These are phyloP conservation scores for Hypericum perforatum DNA, from an alignment of 345 rosid genomes.

Conservation along the genomic window DNA sequence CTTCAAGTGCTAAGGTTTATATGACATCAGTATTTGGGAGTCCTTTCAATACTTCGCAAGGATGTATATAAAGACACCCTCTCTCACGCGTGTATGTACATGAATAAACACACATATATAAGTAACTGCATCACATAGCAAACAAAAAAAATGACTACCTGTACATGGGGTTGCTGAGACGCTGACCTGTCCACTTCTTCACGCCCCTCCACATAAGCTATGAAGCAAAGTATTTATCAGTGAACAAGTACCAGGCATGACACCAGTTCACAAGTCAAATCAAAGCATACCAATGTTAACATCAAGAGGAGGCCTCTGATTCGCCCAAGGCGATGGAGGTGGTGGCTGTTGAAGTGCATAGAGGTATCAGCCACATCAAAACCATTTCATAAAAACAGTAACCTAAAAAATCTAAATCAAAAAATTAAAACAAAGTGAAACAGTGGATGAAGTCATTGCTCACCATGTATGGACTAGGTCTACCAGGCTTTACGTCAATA, in stretches of 20 bases:
- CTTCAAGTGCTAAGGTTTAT: no score
- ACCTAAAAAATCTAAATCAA: background rate
- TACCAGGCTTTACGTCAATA: conserved; percentile 54
- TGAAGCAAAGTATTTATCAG: conserved; percentile 13
- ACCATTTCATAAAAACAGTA: background rate
- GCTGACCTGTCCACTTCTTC: conserved; percentile 79
- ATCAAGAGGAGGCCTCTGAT: conserved; percentile 70
- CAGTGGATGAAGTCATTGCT: conserved; percentile 8
- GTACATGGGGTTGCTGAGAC: conserved; percentile 60
- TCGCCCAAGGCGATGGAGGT: conserved; percentile 86
- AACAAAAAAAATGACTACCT: conserved; percentile 40
- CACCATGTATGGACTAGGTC: conserved; percentile 84
- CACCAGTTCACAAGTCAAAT: conserved; percentile 4
- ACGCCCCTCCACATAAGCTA: conserved; percentile 93
- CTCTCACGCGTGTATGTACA: background rate
- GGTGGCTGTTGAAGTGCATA: conserved; percentile 40
- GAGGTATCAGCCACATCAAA: no score
- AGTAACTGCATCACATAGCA: conserved; percentile 1
- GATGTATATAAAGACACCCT: no score
- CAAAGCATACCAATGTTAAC: conserved; percentile 85
- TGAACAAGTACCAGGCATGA: conserved; percentile 1
- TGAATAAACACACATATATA: conserved; percentile 8
- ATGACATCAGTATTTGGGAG: no score
- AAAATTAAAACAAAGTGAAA: background rate
- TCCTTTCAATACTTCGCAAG: no score